Percentiles rank a stretch among this genome's conserved stretches.
These are phyloP conservation scores for Eucalyptus decipiens DNA, from an alignment of 345 rosid genomes.

Conservation along the genomic window DNA sequence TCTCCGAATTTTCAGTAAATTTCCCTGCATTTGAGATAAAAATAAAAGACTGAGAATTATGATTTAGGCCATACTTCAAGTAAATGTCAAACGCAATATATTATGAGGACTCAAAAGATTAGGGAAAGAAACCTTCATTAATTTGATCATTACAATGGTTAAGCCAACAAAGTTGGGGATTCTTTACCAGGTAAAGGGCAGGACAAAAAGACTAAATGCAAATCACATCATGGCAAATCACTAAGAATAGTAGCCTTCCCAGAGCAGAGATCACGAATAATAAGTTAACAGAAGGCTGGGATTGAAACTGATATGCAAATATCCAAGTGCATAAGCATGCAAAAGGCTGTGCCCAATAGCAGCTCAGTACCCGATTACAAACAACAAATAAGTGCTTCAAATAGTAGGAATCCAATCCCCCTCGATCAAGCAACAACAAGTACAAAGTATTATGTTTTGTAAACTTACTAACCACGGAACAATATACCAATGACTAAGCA, in stretches of 20 bases:
- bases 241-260: neutral
- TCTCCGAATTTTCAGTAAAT: slow-evolving; percentile 61
- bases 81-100: neutral
- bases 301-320: neutral
- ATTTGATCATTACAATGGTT: neutral
- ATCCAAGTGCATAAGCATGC: neutral
- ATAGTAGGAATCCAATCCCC: neutral
- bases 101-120: neutral
- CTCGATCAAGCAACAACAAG: neutral
- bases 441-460: neutral
- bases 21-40: slow-evolving; percentile 42
- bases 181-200: neutral
- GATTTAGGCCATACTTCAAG: neutral
- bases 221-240: neutral
- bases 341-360: neutral
- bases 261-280: neutral
- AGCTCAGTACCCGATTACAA: neutral
- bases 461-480: neutral
- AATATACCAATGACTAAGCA: neutral
- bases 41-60: neutral
- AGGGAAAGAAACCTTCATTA: neutral
- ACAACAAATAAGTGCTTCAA: neutral
- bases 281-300: neutral
- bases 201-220: neutral
- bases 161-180: neutral